These are phyloP conservation scores for Wallacemonas rigidus DNA, from an alignment of 208 protist species.

Conservation along the genomic window DNA sequence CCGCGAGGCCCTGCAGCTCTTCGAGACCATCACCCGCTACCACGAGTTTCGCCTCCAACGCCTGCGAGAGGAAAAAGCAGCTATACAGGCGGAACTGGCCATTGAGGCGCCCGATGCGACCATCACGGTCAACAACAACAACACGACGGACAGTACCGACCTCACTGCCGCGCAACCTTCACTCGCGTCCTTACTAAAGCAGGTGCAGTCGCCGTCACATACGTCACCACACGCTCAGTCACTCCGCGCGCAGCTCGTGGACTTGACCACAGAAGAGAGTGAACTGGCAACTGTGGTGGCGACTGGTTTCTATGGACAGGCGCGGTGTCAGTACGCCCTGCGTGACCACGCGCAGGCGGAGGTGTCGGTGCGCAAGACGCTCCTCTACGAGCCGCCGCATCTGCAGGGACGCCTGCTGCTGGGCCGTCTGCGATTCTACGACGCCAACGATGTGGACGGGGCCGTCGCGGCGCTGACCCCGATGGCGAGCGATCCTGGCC, in stretches of 20 bases:
- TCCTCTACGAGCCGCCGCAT: slow-evolving; percentile 65
- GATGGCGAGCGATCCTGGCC: slow-evolving; percentile 54
- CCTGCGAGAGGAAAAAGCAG: slow-evolving; percentile 16
- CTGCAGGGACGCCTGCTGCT: slow-evolving; percentile 77
- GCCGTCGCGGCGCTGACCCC: slow-evolving; percentile 72
- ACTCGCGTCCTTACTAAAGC: slow-evolving; percentile 1
- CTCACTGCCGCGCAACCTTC: neutral
- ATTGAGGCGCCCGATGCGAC: neutral
- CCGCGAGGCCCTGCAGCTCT: slow-evolving; percentile 58
- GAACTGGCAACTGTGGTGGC: slow-evolving; percentile 67
- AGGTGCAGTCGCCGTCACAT: slow-evolving; percentile 22
- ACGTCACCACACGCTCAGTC: neutral
- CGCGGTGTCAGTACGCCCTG: slow-evolving; percentile 60
- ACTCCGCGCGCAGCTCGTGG: slow-evolving; percentile 4
- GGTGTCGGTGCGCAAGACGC: slow-evolving; percentile 30
- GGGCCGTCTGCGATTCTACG: slow-evolving; percentile 68
- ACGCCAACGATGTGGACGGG: slow-evolving; percentile 44
- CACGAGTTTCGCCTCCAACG: slow-evolving; percentile 59
- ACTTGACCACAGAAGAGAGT: slow-evolving; percentile 16
- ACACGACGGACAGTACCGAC: neutral
- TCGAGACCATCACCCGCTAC: slow-evolving; percentile 66
- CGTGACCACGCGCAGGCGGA: slow-evolving; percentile 24
- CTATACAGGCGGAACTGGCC: neutral
- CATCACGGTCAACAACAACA: neutral
- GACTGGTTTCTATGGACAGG: slow-evolving; percentile 58